Conservation (phyloP, 2,329 filamentous ascomycete genomes). For the Pseudogymnoascus sp. region DNA sequence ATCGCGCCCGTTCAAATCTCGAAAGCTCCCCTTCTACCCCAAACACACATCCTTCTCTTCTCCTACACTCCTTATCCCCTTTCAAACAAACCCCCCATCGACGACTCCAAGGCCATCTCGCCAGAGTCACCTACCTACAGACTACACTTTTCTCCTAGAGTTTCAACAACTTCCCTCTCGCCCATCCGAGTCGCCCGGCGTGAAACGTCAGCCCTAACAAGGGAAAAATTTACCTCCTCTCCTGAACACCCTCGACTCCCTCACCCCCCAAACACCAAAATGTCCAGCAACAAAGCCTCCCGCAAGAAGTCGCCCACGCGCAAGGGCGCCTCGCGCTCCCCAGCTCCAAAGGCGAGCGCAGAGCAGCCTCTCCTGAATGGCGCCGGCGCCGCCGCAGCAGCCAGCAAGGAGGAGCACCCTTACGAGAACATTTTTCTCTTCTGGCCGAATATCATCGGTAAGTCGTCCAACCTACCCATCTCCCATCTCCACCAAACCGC, state of each 20-base stretch:
- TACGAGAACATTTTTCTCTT: constrained; percentile 75
- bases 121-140: neutral
- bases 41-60: neutral
- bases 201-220: constrained; percentile 4
- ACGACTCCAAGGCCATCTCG: neutral
- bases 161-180: neutral
- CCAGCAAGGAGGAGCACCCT: constrained; percentile 30
- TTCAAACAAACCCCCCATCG: neutral
- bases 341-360: neutral
- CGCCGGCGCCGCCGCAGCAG: constrained; percentile 33
- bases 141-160: neutral
- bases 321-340: neutral
- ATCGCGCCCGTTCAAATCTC: neutral
- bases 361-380: constrained; percentile 33
- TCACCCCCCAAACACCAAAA: neutral
- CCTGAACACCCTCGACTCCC: neutral
- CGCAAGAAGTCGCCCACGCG: constrained; percentile 7
- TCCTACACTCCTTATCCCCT: neutral
- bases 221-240: neutral
- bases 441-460: constrained; percentile 73
- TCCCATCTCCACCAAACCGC: neutral
- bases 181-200: neutral
- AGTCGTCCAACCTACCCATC: neutral
- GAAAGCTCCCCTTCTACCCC: neutral
- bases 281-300: neutral